These are phyloP conservation scores for Rubia peregrina DNA, from an alignment of 305 asterid genomes.

Conservation along the genomic window DNA sequence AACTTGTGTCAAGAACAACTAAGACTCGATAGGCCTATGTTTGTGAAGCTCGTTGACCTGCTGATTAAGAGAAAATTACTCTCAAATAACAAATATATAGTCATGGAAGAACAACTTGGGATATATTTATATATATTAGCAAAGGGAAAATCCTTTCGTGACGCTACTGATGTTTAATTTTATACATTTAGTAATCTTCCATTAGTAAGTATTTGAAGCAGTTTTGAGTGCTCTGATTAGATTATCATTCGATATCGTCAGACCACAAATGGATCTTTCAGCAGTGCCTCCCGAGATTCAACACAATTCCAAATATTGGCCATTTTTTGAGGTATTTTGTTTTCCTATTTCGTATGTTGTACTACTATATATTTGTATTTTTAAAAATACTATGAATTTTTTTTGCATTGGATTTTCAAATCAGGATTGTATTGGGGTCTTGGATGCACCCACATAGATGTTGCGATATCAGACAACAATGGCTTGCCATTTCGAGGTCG, in stretches of 20 bases:
- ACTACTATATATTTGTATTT: no score
- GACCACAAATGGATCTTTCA: background rate
- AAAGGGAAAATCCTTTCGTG: background rate
- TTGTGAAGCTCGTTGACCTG: background rate
- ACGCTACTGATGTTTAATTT: background rate
- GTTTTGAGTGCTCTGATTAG: background rate
- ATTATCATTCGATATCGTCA: background rate
- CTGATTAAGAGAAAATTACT: no score
- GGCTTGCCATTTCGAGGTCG: no score
- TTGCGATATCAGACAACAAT: no score
- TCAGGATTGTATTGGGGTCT: no score
- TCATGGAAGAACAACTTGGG: background rate
- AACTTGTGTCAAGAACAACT: no score
- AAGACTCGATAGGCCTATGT: background rate
- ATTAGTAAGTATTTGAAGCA: background rate
- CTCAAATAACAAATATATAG: no score
- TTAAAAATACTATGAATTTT: no score
- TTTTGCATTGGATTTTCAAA: no score
- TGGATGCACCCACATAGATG: no score
- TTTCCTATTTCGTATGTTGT: background rate
- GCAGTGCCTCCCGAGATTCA: background rate
- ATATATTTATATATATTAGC: background rate
- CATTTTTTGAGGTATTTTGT: background rate
- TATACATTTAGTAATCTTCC: background rate
- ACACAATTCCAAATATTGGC: background rate